Evolutionary conservation across 2,329 filamentous ascomycete species (phyloP), one percentile per base, ranked within the genome.

Genomic region (Pseudogymnoascus sp.): DNA sequence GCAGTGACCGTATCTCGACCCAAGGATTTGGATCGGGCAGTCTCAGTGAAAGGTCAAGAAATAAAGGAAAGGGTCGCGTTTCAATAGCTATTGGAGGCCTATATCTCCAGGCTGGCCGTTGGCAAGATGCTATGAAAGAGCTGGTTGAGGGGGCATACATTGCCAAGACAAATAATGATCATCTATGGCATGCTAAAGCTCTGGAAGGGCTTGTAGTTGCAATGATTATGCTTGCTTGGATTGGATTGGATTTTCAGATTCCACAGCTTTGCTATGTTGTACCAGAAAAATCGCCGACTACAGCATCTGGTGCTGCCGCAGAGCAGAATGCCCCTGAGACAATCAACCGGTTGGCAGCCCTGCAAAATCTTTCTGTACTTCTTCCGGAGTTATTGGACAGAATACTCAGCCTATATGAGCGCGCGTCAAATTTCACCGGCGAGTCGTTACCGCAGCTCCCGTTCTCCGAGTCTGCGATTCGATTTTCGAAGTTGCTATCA

Each of bases 161-260:
- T 68, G 88, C 91, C 13, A 88, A 91, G 68, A 86, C 85, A 38
- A 83, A 90, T 63, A 92, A 91, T 69, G 94, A 99, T 74, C 91
- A 96, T 74, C 74, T 97, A n/a, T 99, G 94, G 93, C 91, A 97
- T 76, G 94, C 90, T 15, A 97, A 97, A 75, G 92, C 91, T 1
- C 80, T 99, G 17, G 95, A 99, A 72, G 86, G 92, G 29, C 90
- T 96, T 64, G 78, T 94, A 55, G 81, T 96, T 27, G 91, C 89
- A 70, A 81, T 97, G 67, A 72, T 97, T 41, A 83, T 97, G 69
- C 85, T 96, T 65, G 89, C 87, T 31, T 96, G 92, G 90, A 84
- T 88, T 36, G 89, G 87, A 3, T 80, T 93, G 69, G 89, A 94
- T 70, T 97, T 97, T 69, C 83, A 87, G 69, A 82, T 94, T n/a